Base-by-base conservation (phyloP, 2,329 filamentous ascomycete genomes). In the Fusarium nurragi region DNA sequence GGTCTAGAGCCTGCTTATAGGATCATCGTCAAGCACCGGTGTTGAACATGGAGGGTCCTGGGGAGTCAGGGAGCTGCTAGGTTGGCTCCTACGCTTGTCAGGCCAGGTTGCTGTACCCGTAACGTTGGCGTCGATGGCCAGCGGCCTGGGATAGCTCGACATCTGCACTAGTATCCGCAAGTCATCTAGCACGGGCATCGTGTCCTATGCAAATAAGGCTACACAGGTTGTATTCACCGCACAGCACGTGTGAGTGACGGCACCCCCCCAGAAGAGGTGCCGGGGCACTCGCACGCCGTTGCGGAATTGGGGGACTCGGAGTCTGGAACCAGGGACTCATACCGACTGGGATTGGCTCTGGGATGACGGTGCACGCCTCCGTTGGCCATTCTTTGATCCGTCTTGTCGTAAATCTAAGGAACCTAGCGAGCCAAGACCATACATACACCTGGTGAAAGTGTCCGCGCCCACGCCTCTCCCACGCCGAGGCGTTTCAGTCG, bases 141-240 rank as follows among this genome's bases (percentile, higher is more conserved):
- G 54, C 58, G 54, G 60, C 55, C 60, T 69, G 65, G 67, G 67
- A 71, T 70, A 63, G 65, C 64, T 65, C 54, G 48, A 67, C 46
- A 54, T 52, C 59, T 57, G 65, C 65, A 64, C 69, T 71, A 70
- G 65, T 68, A 65, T 71, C 69, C 69, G 69, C 69, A 71, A 69
- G 69, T 71, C 69, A 71, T 71, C 47, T 58, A 68, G 62, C 54
- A 54, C 61, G 56, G 64, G 43, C 55, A 60, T 66, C 54, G 22
- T 57, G 36, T 67, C 36, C 58, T 57, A 65, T 66, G 69, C 58
- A 67, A 71, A 71, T 71, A 71, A 69, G 67, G 69, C 65, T 67
- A 69, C 61, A 64, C 60, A 62, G 60, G 54, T 67, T 69, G 51
- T 59, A 58, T 63, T 67, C 46, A 60, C 60, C 55, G 58, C 60